Evolutionary conservation across 2,329 filamentous ascomycete genomes (phyloP).

Genomic region (Fusarium verticillioides): DNA sequence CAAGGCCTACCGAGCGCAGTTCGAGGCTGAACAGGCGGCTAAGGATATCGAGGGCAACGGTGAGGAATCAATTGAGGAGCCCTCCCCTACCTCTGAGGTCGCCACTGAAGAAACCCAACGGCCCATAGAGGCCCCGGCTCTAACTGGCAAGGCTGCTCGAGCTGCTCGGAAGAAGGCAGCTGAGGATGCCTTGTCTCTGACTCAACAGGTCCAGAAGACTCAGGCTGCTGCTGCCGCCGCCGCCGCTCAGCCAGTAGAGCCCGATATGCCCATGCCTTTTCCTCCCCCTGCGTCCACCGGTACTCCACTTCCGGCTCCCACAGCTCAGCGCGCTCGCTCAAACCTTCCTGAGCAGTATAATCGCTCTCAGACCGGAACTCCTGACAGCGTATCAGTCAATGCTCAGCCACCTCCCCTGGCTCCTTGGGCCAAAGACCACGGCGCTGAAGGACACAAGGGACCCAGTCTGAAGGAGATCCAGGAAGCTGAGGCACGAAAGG

Average conservation of each 20-base stretch:
- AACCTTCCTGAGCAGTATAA: slow-evolving; percentile 81
- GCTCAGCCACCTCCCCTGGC: slow-evolving; percentile 77
- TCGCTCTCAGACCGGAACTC: slow-evolving; percentile 82
- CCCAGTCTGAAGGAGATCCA: slow-evolving; percentile 97
- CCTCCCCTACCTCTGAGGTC: slow-evolving; percentile 13
- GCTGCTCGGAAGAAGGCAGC: slow-evolving; percentile 48
- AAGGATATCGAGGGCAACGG: slow-evolving; percentile 50
- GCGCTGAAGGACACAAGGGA: slow-evolving; percentile 76
- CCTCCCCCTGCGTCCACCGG: slow-evolving; percentile 72
- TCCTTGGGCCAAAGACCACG: slow-evolving; percentile 92
- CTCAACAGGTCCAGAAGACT: slow-evolving; percentile 86
- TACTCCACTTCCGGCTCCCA: slow-evolving; percentile 87
- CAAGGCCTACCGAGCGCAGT: slow-evolving; percentile 78
- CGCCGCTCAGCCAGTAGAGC: slow-evolving; percentile 59
- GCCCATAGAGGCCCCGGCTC: slow-evolving; percentile 16
- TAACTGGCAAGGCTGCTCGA: slow-evolving; percentile 43
- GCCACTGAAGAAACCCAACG: slow-evolving; percentile 25
- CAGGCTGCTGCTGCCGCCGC: slow-evolving; percentile 57
- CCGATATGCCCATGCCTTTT: slow-evolving; percentile 80
- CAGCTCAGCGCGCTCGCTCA: slow-evolving; percentile 84
- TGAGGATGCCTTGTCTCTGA: slow-evolving; percentile 71
- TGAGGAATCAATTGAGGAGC: slow-evolving; percentile 42
- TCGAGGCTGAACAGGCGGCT: slow-evolving; percentile 65
- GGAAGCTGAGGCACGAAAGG: slow-evolving; percentile 92
- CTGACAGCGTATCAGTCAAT: slow-evolving; percentile 59